Evolutionary conservation across 2,329 filamentous ascomycete genomes (phyloP).

Genomic region (Fusarium hainanense): DNA sequence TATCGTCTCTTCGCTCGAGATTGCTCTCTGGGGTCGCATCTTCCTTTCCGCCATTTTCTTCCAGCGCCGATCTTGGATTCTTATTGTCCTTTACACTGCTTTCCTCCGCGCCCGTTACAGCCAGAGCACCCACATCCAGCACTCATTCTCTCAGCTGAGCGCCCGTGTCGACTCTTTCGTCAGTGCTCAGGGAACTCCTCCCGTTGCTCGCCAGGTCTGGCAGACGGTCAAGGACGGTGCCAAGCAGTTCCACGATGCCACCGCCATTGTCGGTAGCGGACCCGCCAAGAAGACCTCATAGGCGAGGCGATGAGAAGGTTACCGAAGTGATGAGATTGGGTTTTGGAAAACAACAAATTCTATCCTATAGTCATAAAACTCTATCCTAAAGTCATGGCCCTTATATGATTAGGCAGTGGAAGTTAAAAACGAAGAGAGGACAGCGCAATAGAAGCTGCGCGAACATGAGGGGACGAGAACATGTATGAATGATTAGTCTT

Average conservation of each 20-base stretch:
- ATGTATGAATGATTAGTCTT: background rate
- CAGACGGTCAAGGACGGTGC: constrained; percentile 78
- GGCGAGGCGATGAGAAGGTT: constrained; percentile 18
- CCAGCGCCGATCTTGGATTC: constrained; percentile 89
- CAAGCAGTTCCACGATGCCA: constrained; percentile 80
- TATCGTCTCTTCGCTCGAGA: constrained; percentile 88
- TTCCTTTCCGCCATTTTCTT: constrained; percentile 85
- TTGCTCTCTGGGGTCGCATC: constrained; percentile 86
- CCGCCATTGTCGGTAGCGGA: constrained; percentile 74
- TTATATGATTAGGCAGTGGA: background rate
- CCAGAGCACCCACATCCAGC: constrained; percentile 94
- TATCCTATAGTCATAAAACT: constrained; percentile 1
- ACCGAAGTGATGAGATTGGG: background rate
- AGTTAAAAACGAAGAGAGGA: background rate
- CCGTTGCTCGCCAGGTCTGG: constrained; percentile 83
- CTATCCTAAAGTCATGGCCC: background rate
- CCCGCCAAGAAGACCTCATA: constrained; percentile 62
- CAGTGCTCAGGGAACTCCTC: constrained; percentile 87
- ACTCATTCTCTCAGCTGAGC: constrained; percentile 76
- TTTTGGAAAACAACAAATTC: constrained; percentile 1
- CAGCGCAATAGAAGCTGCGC: constrained; percentile 5
- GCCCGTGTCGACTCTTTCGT: constrained; percentile 83
- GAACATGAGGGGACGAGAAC: background rate
- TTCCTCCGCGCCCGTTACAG: constrained; percentile 92
- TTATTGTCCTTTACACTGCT: constrained; percentile 84